A percentile compares a stretch with the other conserved stretches of the same genome.
phyloP scores from a whole-genome alignment of 2,329 filamentous ascomycete genomes.

The Pezicula carpinea region DNA sequence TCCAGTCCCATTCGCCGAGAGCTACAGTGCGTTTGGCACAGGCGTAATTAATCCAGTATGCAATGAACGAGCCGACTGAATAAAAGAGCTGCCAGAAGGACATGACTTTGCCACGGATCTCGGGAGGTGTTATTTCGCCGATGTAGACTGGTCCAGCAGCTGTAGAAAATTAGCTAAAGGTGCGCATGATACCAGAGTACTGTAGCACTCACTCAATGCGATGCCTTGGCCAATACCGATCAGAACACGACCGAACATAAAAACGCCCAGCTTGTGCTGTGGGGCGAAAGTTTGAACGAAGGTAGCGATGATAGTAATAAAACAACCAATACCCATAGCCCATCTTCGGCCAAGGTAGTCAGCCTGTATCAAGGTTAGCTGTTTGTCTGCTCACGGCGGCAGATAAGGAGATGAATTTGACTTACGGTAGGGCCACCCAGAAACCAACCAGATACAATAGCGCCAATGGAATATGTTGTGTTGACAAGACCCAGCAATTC shows the following conservation, averaged over 20 bases:
- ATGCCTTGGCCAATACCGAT: slow-evolving; percentile 68
- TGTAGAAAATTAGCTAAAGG: slow-evolving; percentile 22
- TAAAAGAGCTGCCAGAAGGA: slow-evolving; percentile 67
- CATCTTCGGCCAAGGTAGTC: slow-evolving; percentile 57
- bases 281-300: slow-evolving; percentile 65
- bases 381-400: not conserved
- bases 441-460: slow-evolving; percentile 67
- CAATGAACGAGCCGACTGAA: slow-evolving; percentile 59
- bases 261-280: slow-evolving; percentile 55
- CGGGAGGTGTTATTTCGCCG: slow-evolving; percentile 58
- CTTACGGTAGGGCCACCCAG: slow-evolving; percentile 49
- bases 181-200: not conserved
- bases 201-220: slow-evolving; percentile 47
- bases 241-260: slow-evolving; percentile 64
- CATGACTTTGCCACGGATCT: slow-evolving; percentile 65
- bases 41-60: slow-evolving; percentile 62
- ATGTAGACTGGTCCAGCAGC: slow-evolving; percentile 68
- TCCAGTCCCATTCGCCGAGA: slow-evolving; percentile 70
- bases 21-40: slow-evolving; percentile 47
- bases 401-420: not conserved
- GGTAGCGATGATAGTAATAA: slow-evolving; percentile 62
- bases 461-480: slow-evolving; percentile 67
- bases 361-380: slow-evolving; percentile 28
- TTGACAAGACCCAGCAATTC: slow-evolving; percentile 55
- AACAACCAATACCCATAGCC: slow-evolving; percentile 62